A percentile compares a stretch with the other conserved stretches of the same genome.
These are phyloP conservation scores for Pichia sp. DNA, from an alignment of 1,139 yeast genomes.

Conservation along the genomic window DNA sequence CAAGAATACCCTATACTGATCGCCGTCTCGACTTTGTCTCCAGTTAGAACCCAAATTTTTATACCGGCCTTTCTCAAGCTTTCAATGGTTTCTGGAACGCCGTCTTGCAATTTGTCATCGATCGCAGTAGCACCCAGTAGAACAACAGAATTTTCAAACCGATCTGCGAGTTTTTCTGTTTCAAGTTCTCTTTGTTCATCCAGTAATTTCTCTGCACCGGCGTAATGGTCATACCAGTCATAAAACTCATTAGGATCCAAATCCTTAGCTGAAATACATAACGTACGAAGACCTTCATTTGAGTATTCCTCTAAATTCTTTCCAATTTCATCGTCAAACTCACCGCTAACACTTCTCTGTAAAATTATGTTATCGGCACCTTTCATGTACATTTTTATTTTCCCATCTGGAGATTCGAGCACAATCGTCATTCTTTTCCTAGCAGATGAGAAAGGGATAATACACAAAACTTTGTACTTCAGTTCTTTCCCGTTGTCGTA, in stretches of 20 bases:
- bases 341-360: conserved; percentile 24
- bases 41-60: conserved; percentile 94
- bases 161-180: conserved; percentile 71
- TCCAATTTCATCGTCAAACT: conserved; percentile 24
- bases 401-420: conserved; percentile 40
- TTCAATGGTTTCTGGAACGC: conserved; percentile 91
- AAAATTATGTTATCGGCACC: conserved; percentile 57
- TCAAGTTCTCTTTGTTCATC: conserved; percentile 66
- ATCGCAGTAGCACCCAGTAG: conserved; percentile 95
- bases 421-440: conserved; percentile 60
- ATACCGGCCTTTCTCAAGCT: conserved; percentile 87
- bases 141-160: conserved; percentile 67
- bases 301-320: conserved; percentile 47
- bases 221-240: conserved; percentile 41
- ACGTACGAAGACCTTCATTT: conserved; percentile 54
- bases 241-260: conserved; percentile 29
- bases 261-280: conserved; percentile 46
- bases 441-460: conserved; percentile 52
- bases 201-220: conserved; percentile 44
- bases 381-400: conserved; percentile 38
- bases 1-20: conserved; percentile 98
- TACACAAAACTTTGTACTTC: conserved; percentile 43
- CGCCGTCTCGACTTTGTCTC: conserved; percentile 97
- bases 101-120: conserved; percentile 91
- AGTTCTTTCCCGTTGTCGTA: conserved; percentile 22